Conservation (phyloP, 2,329 filamentous ascomycete genomes). For the Colletotrichum musicola region DNA sequence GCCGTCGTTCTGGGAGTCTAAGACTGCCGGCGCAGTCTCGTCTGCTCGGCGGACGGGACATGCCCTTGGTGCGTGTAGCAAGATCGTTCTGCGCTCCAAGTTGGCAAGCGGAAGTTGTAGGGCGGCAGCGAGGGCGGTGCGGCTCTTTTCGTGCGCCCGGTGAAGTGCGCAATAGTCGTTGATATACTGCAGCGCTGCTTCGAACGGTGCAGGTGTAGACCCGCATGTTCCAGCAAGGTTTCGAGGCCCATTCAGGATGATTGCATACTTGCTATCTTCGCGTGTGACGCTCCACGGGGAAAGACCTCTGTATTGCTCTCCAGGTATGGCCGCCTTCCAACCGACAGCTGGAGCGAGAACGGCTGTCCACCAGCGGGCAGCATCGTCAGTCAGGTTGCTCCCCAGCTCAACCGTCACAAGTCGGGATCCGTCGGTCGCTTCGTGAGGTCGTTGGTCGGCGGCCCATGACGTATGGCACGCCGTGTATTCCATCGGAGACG, state of each 20-base stretch:
- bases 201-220: not conserved
- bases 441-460: not conserved
- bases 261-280: not conserved
- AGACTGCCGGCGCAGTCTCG: too few relatives aligned
- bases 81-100: not conserved
- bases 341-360: not conserved
- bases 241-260: not conserved
- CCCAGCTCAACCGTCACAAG: not conserved
- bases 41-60: not conserved
- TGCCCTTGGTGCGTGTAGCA: not conserved
- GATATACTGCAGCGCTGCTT: not conserved
- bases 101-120: not conserved
- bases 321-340: not conserved
- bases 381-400: not conserved
- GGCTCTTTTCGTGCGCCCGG: not conserved
- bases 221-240: too few relatives aligned
- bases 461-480: not conserved
- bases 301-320: not conserved
- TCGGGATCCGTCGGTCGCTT: not conserved
- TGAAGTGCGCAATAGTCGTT: not conserved
- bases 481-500: not conserved
- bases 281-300: not conserved
- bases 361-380: not conserved
- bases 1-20: too few relatives aligned
- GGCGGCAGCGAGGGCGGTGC: not conserved